A percentile compares a stretch with the other conserved stretches of the same genome.
Evolutionary conservation across 2,329 filamentous ascomycete species (phyloP).

Genomic region (Aspergillus puulaauensis): DNA sequence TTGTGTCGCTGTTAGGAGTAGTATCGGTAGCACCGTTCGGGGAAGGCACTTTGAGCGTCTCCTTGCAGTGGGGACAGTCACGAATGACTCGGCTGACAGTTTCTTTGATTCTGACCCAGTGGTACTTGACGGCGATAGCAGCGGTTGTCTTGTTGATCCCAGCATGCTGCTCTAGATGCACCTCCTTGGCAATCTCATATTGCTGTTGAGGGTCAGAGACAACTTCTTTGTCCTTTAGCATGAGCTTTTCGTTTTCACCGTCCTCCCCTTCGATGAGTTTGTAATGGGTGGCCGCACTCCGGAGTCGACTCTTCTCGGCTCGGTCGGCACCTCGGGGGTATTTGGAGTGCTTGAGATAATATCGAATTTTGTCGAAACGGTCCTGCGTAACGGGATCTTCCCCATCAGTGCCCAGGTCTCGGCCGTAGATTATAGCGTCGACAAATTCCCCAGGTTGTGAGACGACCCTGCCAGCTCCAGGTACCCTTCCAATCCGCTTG

Average conservation of each 20-base stretch:
- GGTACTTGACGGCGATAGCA: constrained; percentile 87
- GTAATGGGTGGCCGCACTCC: constrained; percentile 93
- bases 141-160: constrained; percentile 99
- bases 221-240: constrained; percentile 98
- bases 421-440: constrained; percentile 76
- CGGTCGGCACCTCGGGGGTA: constrained; percentile 92
- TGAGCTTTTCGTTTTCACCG: constrained; percentile 67
- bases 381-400: constrained; percentile 90
- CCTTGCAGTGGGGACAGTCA: constrained; percentile 87
- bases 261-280: constrained; percentile 63
- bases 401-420: constrained; percentile 60
- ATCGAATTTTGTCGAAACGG: constrained; percentile 97
- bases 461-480: constrained; percentile 67
- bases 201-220: constrained; percentile 86
- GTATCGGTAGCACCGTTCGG: constrained; percentile 24
- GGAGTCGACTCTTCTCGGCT: constrained; percentile 90
- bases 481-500: constrained; percentile 84
- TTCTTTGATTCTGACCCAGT: constrained; percentile 98
- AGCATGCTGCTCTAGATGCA: constrained; percentile 75
- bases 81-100: constrained; percentile 93
- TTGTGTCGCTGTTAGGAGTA: not conserved
- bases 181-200: constrained; percentile 79
- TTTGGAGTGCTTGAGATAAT: constrained; percentile 90
- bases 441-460: constrained; percentile 68
- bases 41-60: constrained; percentile 62